A percentile compares a stretch with the other conserved stretches of the same genome.
Evolutionary conservation across 2,329 filamentous ascomycete genomes (phyloP).

Genomic region (Biscogniauxia sp.): DNA sequence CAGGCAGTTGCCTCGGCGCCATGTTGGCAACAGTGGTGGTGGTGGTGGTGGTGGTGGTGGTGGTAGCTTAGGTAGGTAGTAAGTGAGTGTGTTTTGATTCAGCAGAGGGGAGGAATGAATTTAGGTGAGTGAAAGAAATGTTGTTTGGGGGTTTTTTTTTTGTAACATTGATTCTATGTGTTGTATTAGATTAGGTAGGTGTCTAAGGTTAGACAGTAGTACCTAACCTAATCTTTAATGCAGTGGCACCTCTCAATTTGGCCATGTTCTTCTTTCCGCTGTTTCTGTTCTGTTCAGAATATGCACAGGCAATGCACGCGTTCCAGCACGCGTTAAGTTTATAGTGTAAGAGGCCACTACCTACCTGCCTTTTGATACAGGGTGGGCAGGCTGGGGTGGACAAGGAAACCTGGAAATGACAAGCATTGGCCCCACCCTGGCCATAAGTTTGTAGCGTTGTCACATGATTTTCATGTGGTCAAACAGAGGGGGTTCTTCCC

Average conservation of each 20-base stretch:
- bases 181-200: no score
- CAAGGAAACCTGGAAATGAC: neutral
- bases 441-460: slow-evolving; percentile 14
- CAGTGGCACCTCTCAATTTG: neutral
- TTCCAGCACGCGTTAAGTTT: slow-evolving; percentile 6
- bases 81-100: no score
- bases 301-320: neutral
- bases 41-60: no score
- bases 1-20: slow-evolving; percentile 15
- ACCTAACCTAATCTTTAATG: neutral
- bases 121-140: no score
- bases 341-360: no score
- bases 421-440: slow-evolving; percentile 3
- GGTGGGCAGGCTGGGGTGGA: neutral
- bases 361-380: no score
- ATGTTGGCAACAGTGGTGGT: slow-evolving; percentile 5
- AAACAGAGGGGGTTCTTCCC: neutral
- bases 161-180: no score
- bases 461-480: slow-evolving; percentile 25
- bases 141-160: no score
- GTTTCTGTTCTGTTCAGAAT: neutral
- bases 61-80: no score
- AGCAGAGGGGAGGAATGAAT: no score
- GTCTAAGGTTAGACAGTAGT: no score
- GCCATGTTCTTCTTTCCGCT: neutral